Percentiles rank a stretch among this genome's conserved stretches.
Evolutionary conservation across 495 filamentous ascomycete species (phyloP).

Genomic region (Paragyromitra xinjiangensis): DNA sequence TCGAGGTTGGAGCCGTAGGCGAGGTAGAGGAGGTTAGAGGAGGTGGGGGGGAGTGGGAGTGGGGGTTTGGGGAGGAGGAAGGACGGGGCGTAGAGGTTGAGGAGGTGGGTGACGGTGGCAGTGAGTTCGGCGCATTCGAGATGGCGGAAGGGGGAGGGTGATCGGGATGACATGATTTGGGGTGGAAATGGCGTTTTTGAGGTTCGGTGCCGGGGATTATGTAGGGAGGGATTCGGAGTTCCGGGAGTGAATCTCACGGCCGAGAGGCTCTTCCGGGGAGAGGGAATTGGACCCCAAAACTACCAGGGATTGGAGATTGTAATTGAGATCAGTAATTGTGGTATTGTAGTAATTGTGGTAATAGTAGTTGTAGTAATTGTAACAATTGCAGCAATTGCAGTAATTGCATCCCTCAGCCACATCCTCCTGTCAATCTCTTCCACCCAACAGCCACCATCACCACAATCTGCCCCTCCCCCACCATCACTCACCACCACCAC

Average conservation of each 20-base stretch:
- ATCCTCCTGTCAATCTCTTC: not conserved
- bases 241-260: not conserved
- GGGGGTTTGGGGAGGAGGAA: not conserved
- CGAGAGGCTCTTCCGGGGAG: not conserved
- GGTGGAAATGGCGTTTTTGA: not conserved
- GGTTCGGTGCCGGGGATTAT: not conserved
- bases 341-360: not conserved
- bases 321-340: too few species aligned
- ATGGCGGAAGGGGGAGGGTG: not conserved
- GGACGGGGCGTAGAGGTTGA: constrained; percentile 1
- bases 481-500: not conserved
- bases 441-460: not conserved
- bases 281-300: too few species aligned
- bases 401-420: not conserved
- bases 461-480: constrained; percentile 3
- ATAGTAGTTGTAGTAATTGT: not conserved
- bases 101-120: not conserved
- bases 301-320: too few species aligned
- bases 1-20: constrained; percentile 94
- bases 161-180: not conserved
- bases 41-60: not conserved
- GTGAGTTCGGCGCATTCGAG: not conserved
- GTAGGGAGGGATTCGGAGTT: too few species aligned
- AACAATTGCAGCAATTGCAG: too few species aligned
- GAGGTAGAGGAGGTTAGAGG: constrained; percentile 74